Percentiles rank a stretch among this genome's conserved stretches.
Conservation (phyloP, 495 filamentous ascomycete genomes). For the Tuber indicum region DNA sequence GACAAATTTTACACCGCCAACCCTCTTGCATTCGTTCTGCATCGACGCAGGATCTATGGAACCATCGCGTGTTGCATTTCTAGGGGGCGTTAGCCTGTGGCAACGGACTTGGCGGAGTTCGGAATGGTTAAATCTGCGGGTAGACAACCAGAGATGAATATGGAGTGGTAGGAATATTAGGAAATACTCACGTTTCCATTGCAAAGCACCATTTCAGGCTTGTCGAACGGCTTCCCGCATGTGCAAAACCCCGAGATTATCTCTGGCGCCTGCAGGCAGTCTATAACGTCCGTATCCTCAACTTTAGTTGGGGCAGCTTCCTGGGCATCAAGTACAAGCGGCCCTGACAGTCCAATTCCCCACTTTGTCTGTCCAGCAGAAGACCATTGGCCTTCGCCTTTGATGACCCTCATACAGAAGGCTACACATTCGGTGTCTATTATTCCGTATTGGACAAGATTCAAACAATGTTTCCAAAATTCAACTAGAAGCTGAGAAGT, state of each 20-base stretch:
- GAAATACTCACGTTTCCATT: conserved; percentile 29
- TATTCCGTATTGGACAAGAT: conserved; percentile 36
- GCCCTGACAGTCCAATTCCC: conserved; percentile 34
- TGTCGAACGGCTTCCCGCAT: conserved; percentile 31
- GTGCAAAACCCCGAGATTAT: conserved; percentile 31
- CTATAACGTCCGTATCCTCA: background rate
- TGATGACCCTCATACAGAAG: conserved; percentile 37
- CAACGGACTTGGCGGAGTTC: background rate
- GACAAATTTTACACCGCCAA: conserved; percentile 19
- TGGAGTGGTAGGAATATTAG: background rate
- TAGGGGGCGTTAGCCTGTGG: conserved; percentile 19
- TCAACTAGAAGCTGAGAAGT: conserved; percentile 31
- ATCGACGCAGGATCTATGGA: conserved; percentile 32
- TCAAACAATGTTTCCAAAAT: conserved; percentile 40
- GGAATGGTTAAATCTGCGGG: background rate
- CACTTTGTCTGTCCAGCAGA: conserved; percentile 25
- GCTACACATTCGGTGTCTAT: conserved; percentile 36
- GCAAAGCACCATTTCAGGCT: conserved; percentile 35
- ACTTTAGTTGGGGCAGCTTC: background rate
- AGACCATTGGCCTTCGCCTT: conserved; percentile 35
- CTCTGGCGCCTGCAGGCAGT: background rate
- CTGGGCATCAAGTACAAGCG: conserved; percentile 19
- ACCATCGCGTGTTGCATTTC: conserved; percentile 35
- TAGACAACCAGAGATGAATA: background rate
- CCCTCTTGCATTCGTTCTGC: conserved; percentile 7